Conservation (phyloP, 176 grass and related monocot genomes). For the Carex parvula region DNA sequence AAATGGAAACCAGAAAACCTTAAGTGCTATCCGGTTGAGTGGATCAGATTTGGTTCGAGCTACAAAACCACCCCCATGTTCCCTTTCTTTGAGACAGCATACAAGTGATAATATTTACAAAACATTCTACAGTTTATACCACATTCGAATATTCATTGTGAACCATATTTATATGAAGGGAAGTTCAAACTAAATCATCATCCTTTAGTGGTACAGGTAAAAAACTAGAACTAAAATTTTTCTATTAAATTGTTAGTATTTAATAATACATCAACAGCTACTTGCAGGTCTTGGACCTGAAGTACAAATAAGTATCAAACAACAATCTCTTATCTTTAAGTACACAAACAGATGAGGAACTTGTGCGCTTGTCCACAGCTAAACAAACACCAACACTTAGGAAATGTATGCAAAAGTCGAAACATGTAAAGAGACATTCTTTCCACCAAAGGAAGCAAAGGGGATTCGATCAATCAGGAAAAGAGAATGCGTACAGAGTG, state of each 20-base stretch:
- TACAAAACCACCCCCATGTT: not conserved
- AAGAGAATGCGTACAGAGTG: not conserved
- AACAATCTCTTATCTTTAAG: not conserved
- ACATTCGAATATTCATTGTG: not conserved
- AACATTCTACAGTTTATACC: not conserved
- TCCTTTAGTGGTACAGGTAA: not conserved
- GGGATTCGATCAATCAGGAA: not conserved
- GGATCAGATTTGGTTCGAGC: not conserved
- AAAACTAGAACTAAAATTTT: not conserved
- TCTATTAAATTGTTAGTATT: not conserved
- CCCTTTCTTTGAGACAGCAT: not conserved
- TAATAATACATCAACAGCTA: not conserved
- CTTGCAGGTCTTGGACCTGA: not conserved
- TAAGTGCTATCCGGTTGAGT: not conserved
- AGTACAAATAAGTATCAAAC: not conserved
- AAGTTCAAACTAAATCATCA: not conserved
- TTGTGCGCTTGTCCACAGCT: not conserved
- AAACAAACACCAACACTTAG: too few relatives aligned
- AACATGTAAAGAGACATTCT: not conserved
- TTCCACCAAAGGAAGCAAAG: not conserved
- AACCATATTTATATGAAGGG: not conserved
- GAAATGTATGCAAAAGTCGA: not conserved
- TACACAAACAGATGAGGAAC: not conserved
- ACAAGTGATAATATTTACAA: not conserved
- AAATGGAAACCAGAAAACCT: not conserved